Evolutionary conservation across 805 yeast species (phyloP).

Genomic region (Cyberlindnera maritima): DNA sequence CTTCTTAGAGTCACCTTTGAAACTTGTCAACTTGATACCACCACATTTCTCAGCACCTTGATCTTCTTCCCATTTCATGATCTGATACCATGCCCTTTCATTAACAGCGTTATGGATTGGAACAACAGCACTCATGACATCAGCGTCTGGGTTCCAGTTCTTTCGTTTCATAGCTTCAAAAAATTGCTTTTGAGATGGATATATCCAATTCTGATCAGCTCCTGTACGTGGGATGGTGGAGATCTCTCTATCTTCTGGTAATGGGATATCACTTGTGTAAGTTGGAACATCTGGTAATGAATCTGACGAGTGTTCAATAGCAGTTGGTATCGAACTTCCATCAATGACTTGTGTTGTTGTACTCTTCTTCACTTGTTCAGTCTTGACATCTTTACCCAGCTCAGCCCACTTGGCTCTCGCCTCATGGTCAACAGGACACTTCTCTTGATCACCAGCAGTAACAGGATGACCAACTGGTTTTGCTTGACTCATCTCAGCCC

Average conservation of each 20-base stretch:
- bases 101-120: constrained; percentile 94
- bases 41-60: constrained; percentile 68
- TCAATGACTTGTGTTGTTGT: constrained; percentile 20
- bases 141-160: constrained; percentile 77
- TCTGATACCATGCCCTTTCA: constrained; percentile 88
- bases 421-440: constrained; percentile 68
- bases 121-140: constrained; percentile 86
- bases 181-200: constrained; percentile 94
- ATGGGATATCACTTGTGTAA: constrained; percentile 34
- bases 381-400: constrained; percentile 24
- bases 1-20: constrained; percentile 84
- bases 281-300: constrained; percentile 34
- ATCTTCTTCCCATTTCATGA: constrained; percentile 74
- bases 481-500: constrained; percentile 43
- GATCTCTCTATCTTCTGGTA: constrained; percentile 74
- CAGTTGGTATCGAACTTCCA: constrained; percentile 20
- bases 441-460: constrained; percentile 24
- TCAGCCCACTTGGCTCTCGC: constrained; percentile 58
- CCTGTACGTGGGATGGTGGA: constrained; percentile 84
- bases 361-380: too few species aligned
- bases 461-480: constrained; percentile 10
- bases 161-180: constrained; percentile 92
- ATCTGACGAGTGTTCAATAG: constrained; percentile 44
- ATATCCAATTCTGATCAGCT: constrained; percentile 74
- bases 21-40: constrained; percentile 79